Evolutionary conservation across 1,139 yeast species (phyloP), one percentile per base, ranked within the genome.

Genomic region (Debaryomyces coudertii): DNA sequence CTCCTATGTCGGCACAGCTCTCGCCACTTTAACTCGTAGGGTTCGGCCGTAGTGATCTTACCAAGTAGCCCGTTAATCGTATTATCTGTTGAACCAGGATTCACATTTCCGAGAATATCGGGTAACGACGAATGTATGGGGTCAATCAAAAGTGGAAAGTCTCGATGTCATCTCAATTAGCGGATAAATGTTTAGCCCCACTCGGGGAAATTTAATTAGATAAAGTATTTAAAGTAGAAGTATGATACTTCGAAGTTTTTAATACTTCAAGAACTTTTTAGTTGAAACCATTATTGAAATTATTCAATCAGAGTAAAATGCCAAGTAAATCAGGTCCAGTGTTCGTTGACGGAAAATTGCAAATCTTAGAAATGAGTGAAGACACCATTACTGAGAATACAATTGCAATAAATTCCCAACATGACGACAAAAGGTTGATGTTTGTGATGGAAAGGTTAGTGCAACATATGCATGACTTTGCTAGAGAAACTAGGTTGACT

Each of bases 381-480:
- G 67, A 63, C 20, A 64, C 61, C 45, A 65, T 63, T 51, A 64
- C 69, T 6, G 55, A 60, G 40, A 64, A 64, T 45, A 54, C 62
- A 8, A 56, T 58, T 34, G 53, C 60, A 43, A 57, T 64, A 49
- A 63, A 62, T 43, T 58, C 66, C 7, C 64, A 63, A 42, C 58
- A 57, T 35, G 48, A 51, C 16, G 54, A 63, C 35, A 53, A 53
- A 40, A 52, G 71, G 39, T 54, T 66, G 36, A 50, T 52, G 42
- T 66, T 58, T 42, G 47, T 66, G n/a, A 45, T 66, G 51, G 58
- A 59, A 20, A 49, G 60, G 24, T 52, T 64, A 14, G 65, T 66
- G 6, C 58, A 53, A 30, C 71, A 66, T 45, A 47, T 66, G 15
- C 71, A 66, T 47, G 69, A 65, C 42, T 66, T 66, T 51, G 68